phyloP scores from a whole-genome alignment of 176 grass and related monocot species.

The Alloteropsis semialata region DNA sequence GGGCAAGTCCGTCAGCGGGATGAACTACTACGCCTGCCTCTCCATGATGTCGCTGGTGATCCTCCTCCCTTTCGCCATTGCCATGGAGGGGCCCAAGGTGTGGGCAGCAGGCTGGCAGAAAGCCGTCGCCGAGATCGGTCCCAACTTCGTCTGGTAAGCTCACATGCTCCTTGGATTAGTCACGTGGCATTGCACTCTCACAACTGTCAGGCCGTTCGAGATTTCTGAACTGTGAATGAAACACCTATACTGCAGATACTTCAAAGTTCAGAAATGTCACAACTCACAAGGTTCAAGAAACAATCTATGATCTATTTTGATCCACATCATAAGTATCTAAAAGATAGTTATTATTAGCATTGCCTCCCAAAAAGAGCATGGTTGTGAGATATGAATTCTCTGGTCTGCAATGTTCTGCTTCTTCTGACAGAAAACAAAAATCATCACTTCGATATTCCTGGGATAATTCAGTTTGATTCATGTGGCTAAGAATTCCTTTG shows the following conservation, averaged over 20 bases:
- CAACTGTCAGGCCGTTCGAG: not conserved
- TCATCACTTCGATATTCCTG: not conserved
- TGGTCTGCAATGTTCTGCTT: not conserved
- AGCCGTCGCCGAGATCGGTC: conserved; percentile 77
- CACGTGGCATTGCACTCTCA: not conserved
- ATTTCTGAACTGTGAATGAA: too few species aligned
- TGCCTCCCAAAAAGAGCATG: conserved; percentile 2
- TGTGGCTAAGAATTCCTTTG: conserved; percentile 22
- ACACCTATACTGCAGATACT: not conserved
- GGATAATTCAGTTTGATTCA: conserved; percentile 25
- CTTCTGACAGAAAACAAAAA: not conserved
- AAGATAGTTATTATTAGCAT: not conserved
- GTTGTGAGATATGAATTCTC: conserved; percentile 1
- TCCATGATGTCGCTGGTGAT: conserved; percentile 88
- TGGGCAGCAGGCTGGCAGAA: conserved; percentile 93
- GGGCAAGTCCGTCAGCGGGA: conserved; percentile 85
- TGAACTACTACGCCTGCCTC: conserved; percentile 99
- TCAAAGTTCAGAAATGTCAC: conserved; percentile 5
- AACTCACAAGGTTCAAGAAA: not conserved
- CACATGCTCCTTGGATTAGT: conserved; percentile 29
- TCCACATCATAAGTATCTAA: not conserved
- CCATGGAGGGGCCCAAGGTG: conserved; percentile 88
- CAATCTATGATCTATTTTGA: not conserved
- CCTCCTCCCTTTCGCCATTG: conserved; percentile 78
- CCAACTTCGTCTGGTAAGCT: conserved; percentile 83